Base-by-base conservation (phyloP, 2,329 filamentous ascomycete species). In the Colletotrichum orbiculare region DNA sequence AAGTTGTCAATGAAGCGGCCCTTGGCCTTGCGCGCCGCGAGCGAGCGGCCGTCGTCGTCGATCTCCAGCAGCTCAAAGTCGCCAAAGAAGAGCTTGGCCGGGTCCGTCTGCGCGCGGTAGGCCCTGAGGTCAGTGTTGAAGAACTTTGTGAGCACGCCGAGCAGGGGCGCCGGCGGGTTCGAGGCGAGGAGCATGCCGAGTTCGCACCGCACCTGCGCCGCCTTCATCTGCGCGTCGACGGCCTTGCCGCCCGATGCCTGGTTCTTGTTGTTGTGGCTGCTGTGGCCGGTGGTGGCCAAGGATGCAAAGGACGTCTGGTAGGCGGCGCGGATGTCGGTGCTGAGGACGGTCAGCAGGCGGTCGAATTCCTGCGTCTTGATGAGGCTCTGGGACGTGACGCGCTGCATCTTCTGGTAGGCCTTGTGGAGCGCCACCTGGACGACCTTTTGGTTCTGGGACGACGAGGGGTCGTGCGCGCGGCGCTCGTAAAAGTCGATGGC, bases 41-140 rank as follows among this genome's bases (percentile, higher is more conserved):
- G 73, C 5, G 83, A 85, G 15, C 79, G 78, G 12, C 77, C 76
- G 64, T 89, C 87, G 57, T 89, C 84, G 9, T 85, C 83, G 12
- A 93, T 80, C 6, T 91, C 90, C 10, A 96, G 81, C 73, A 92
- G 85, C 53, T 82, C 83, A 60, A 89, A 92, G 73, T 96, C 87
- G 53, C 87, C 86, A 76, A 93, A 91, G 77, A 91, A 92, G 53
- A 97, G 82, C 66, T 84, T 84, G 9, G 89, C 85, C 35, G 87
- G 84, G 69, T 96, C 88, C 10, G 89, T 83, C 59, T 85, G 82
- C 6, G 80, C 80, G 45, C 85, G 82, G 58, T 94, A 84, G 17
- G 82, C 80, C 0, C 81, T 81, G 35, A 93, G 77, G 49, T 88
- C 85, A 35, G 81, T 79, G 38, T 82, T 82, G 64, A 95, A 88